phyloP scores from a whole-genome alignment of 2,329 filamentous ascomycete genomes.

The Claviceps digitariae region DNA sequence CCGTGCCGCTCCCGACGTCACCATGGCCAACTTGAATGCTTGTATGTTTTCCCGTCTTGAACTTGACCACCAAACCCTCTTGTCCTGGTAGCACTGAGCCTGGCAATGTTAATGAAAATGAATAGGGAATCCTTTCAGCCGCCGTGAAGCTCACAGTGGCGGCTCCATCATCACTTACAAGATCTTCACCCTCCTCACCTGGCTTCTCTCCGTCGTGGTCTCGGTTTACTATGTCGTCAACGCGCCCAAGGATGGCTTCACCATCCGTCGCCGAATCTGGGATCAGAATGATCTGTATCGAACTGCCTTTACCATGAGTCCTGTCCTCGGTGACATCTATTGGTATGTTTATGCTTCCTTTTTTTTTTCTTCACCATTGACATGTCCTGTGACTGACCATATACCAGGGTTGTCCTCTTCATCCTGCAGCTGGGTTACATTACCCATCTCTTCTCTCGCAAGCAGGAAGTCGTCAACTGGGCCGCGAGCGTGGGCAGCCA shows the following conservation, averaged over 20 bases:
- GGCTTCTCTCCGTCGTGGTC: conserved; percentile 58
- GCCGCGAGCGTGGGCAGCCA: conserved; percentile 70
- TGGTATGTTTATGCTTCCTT: conserved; percentile 38
- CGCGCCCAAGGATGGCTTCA: conserved; percentile 47
- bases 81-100: not conserved
- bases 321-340: conserved; percentile 53
- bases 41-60: not conserved
- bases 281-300: conserved; percentile 52
- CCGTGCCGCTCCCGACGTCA: not conserved
- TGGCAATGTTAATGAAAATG: not conserved
- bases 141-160: conserved; percentile 50
- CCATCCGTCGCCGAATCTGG: conserved; percentile 55
- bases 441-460: conserved; percentile 58
- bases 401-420: conserved; percentile 53
- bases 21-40: not conserved
- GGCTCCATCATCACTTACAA: conserved; percentile 59
- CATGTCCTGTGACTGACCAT: too few relatives aligned
- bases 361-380: not conserved
- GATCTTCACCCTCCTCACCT: conserved; percentile 58
- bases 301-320: conserved; percentile 66
- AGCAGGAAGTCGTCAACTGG: conserved; percentile 47
- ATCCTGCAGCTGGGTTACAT: conserved; percentile 65
- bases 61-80: too few relatives aligned
- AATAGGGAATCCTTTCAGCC: conserved; percentile 63
- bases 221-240: conserved; percentile 63